These are phyloP conservation scores for Larix kaempferi DNA, from an alignment of 75 land plant genomes.

Conservation along the genomic window DNA sequence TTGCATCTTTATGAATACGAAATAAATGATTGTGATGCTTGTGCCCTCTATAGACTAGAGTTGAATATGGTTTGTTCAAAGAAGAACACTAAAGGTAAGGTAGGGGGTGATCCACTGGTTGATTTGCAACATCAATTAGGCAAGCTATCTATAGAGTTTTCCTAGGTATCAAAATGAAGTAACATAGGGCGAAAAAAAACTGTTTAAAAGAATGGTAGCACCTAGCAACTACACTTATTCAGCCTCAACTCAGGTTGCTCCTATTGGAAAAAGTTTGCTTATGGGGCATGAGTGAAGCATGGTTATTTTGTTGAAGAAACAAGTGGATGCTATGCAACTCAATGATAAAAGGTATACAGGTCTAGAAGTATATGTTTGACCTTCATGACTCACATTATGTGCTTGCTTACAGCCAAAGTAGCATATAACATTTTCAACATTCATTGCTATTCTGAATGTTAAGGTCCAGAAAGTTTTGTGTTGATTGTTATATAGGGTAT, in stretches of 20 bases:
- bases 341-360: conserved; percentile 4
- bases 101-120: conserved; percentile 47
- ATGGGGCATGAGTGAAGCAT: background rate
- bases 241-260: background rate
- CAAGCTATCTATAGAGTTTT: conserved; percentile 49
- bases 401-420: background rate
- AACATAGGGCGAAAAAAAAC: background rate
- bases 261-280: background rate
- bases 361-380: background rate
- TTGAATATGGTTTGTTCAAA: conserved; percentile 76
- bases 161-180: background rate
- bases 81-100: conserved; percentile 62
- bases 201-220: conserved; percentile 4
- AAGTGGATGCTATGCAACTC: background rate
- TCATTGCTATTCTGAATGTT: background rate
- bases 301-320: conserved; percentile 4
- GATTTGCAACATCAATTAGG: conserved; percentile 90
- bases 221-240: background rate
- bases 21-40: conserved; percentile 67
- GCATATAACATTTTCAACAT: background rate
- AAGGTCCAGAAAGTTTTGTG: background rate
- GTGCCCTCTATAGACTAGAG: conserved; percentile 85
- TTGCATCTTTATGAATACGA: conserved; percentile 97
- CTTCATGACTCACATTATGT: background rate
- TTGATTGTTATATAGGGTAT: background rate